A percentile compares a stretch with the other conserved stretches of the same genome.
Evolutionary conservation across 768 basidiomycete genomes (phyloP).

Genomic region (Amanita subjunquillea): DNA sequence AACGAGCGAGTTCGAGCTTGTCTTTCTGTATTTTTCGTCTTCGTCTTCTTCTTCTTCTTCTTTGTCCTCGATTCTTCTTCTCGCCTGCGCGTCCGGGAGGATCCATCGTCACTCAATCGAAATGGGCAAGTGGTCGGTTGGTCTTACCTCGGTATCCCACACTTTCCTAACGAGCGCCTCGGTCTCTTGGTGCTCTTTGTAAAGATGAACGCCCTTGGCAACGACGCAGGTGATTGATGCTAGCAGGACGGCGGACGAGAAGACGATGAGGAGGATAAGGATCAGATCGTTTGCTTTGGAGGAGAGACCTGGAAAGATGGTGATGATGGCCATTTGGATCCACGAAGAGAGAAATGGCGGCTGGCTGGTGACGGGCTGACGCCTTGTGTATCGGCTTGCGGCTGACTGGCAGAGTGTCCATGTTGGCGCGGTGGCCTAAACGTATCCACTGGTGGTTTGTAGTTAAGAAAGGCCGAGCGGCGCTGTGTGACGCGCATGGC

Average conservation of each 20-base stretch:
- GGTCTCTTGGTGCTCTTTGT: slow-evolving; percentile 2
- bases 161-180: slow-evolving; percentile 3
- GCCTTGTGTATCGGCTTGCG: no score
- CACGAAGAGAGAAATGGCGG: no score
- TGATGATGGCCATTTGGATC: neutral
- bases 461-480: no score
- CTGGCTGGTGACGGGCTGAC: neutral
- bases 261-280: neutral
- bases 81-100: neutral
- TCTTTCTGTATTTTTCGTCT: neutral
- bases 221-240: neutral
- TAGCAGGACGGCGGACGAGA: neutral
- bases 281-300: neutral
- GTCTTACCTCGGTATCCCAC: neutral
- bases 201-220: neutral
- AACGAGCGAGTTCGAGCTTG: neutral
- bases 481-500: no score
- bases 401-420: no score
- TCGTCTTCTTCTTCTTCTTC: no score
- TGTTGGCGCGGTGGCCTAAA: no score
- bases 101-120: neutral
- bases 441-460: no score
- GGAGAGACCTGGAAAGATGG: neutral
- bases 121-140: neutral
- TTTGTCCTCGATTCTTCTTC: neutral